Evolutionary conservation across 352 stramenopile genomes (phyloP), one percentile per base, ranked within the genome.

Genomic region (Phytophthora capsici): DNA sequence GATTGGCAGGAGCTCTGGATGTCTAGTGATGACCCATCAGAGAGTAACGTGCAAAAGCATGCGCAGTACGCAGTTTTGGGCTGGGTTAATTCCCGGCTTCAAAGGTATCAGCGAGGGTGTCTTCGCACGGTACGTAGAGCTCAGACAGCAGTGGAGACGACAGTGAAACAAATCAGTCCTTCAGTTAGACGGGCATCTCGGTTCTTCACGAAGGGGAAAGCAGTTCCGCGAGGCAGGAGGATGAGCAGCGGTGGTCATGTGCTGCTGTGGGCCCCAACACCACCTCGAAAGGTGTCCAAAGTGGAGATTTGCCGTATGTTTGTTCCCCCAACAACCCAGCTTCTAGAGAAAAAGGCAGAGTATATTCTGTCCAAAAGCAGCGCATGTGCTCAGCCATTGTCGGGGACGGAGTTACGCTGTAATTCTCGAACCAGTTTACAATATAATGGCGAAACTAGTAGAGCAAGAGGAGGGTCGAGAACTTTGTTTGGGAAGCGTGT

Each of bases 1-100:
- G 66, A 75, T 7, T 92, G 83, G 81, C 54, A 86, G 40, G 73
- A 89, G 32, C 55, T 92, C 4, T 92, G 83, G 83, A 66, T 34
- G n/a, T 55, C 32, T 3, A 59, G 41, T 17, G 61, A 68, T 10
- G 72, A 78, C 46, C 40, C 47, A 3, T 73, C 73, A 3, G 75
- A 88, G 17, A 71, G 44, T 3, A 71, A 88, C 6, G 65, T 86
- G 3, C 75, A 90, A 8, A 78, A 78, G 40, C 81, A 90, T 34
- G 77, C 81, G 2, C 56, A 84, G 10, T 62, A 87, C 46, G 66
- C 83, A 8, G 87, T 92, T 66, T 48, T 90, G 1, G 74, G 83
- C 8, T 92, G 83, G 83, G 79, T 88, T n/a, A 69, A 64, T 13
- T 64, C 61, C 8, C 75, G 81, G 3, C 25, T 88, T 8, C 47